Percentiles rank a stretch among this genome's conserved stretches.
Evolutionary conservation across 208 protist species (phyloP).

Genomic region (Trypanosoma theileri): DNA sequence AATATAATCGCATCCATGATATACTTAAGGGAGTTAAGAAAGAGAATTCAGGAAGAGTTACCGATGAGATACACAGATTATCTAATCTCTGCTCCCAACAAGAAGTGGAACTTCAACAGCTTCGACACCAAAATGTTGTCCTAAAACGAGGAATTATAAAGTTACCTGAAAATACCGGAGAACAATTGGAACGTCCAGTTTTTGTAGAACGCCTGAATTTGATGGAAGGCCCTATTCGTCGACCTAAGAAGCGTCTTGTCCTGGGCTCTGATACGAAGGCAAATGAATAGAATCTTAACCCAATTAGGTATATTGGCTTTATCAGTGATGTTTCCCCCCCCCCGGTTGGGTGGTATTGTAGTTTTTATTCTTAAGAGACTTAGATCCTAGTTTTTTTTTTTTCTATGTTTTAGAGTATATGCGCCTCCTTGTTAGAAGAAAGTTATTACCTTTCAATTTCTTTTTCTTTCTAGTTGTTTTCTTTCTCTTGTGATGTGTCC

Average conservation of each 20-base stretch:
- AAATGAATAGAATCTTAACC: not conserved
- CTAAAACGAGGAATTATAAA: conserved; percentile 71
- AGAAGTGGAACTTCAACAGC: conserved; percentile 71
- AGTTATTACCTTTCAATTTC: too few relatives aligned
- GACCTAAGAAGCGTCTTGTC: conserved; percentile 67
- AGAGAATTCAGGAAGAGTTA: conserved; percentile 40
- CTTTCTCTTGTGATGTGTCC: too few relatives aligned
- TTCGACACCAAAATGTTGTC: conserved; percentile 65
- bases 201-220: conserved; percentile 78
- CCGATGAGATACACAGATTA: conserved; percentile 55
- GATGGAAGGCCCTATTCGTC: conserved; percentile 73
- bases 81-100: conserved; percentile 65
- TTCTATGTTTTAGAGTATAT: too few relatives aligned
- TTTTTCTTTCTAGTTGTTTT: too few relatives aligned
- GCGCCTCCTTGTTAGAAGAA: too few relatives aligned
- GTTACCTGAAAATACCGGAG: conserved; percentile 55
- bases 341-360: too few relatives aligned
- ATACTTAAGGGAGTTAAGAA: conserved; percentile 51
- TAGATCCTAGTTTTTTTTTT: too few relatives aligned
- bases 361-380: too few relatives aligned
- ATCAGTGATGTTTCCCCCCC: too few relatives aligned
- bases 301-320: not conserved
- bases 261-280: conserved; percentile 16
- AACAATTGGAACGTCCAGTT: conserved; percentile 53
- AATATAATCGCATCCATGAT: conserved; percentile 85